Base-by-base conservation (phyloP, 2,329 filamentous ascomycete species). In the Claviceps pazoutovae region DNA sequence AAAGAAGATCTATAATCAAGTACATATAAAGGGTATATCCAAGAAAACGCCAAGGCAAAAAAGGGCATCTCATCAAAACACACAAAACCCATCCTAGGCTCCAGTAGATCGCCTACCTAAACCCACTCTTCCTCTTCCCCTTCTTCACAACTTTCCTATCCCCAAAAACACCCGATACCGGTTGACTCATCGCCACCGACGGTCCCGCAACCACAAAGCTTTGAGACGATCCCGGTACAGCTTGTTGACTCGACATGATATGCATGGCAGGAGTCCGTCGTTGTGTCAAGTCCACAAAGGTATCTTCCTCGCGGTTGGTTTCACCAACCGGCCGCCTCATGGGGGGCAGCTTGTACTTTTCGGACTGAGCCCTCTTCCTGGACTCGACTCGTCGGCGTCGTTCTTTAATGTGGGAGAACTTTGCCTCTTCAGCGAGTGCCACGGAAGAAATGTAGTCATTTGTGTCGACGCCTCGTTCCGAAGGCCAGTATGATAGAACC, bases 131-230 rank as follows among this genome's bases (percentile, higher is more conserved):
- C 59, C 65, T 69, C 62, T 71, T 72, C 16, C 56, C 54, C 59
- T 73, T 74, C 62, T 73, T 73, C 50, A 62, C 66, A 55, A 62
- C 66, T 54, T 65, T 67, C 48, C 73, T 64, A 56, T 67, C 68
- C 26, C 74, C 74, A 67, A 74, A 74, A 4, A 62, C 56, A 2
- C 74, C 74, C n/a, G 65, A 53, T 14, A 71, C 59, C 9, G 71
- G 68, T 57, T 75, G 73, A 49, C 72, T 74, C 66, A 73, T 73
- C n/a, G 66, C 63, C 50, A 66, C 55, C 3, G 60, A 59, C n/a
- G 65, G 59, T 42, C 60, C 58, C 13, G 60, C 51, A 1, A 58
- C 49, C 1, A 56, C 60, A 41, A 65, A 61, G 38, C 59, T 63
- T 58, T 70, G 69, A 23, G 65, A 66, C 23, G 66, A 70, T 49